Evolutionary conservation across 805 yeast species (phyloP).

Genomic region (Candida sanyiensis): DNA sequence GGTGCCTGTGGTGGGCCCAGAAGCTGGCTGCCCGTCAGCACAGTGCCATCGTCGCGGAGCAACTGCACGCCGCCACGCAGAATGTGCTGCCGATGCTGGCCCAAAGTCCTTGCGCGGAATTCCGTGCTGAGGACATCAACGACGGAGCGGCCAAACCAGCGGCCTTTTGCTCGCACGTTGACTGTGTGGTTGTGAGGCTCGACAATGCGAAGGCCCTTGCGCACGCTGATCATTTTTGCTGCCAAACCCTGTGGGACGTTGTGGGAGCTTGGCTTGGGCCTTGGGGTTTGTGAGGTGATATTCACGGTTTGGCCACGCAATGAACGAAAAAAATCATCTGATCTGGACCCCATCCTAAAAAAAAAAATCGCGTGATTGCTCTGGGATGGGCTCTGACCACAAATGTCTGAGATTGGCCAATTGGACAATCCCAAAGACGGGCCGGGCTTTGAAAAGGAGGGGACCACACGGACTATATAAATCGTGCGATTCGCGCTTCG

Average conservation of each 20-base stretch:
- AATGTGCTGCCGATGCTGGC: conserved; percentile 14
- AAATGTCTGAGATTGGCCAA: not conserved
- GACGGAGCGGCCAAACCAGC: conserved; percentile 20
- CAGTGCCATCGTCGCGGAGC: conserved; percentile 1
- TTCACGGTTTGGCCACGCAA: not conserved
- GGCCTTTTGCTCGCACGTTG: conserved; percentile 18
- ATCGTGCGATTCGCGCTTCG: not conserved
- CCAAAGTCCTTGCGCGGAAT: conserved; percentile 16
- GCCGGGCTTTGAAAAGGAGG: too few species aligned
- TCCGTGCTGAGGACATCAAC: conserved; percentile 19
- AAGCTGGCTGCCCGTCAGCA: conserved; percentile 5
- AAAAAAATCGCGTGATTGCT: not conserved
- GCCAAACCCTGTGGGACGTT: too few species aligned
- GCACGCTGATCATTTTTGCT: not conserved
- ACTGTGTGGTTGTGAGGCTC: conserved; percentile 50
- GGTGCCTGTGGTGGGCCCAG: conserved; percentile 2
- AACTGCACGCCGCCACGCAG: conserved; percentile 9
- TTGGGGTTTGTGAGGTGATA: not conserved
- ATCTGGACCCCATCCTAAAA: too few species aligned
- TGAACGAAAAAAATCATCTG: not conserved
- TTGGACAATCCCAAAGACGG: not conserved
- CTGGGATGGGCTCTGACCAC: not conserved
- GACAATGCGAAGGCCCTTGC: conserved; percentile 48
- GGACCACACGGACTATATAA: too few species aligned
- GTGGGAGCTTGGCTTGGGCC: too few species aligned